These are phyloP conservation scores for Hanseniaspora vineae DNA, from an alignment of 805 yeast genomes.

Conservation along the genomic window DNA sequence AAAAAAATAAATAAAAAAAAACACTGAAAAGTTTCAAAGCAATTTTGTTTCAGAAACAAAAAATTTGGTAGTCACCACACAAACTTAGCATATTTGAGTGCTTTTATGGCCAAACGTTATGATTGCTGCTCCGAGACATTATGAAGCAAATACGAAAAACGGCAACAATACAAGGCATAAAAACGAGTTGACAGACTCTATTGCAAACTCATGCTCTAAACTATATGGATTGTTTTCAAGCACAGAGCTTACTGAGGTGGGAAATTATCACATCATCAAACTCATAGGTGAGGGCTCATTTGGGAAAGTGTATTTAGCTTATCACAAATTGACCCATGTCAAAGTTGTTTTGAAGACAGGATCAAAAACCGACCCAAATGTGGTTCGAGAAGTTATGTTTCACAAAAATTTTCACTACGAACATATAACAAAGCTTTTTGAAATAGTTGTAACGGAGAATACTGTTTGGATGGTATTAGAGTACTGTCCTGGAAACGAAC, in stretches of 20 bases:
- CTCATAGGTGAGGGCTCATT: conserved; percentile 88
- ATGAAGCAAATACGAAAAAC: too few relatives aligned
- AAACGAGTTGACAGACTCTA: conserved; percentile 22
- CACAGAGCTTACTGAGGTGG: conserved; percentile 49
- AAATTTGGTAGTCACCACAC: too few relatives aligned
- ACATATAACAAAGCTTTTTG: conserved; percentile 73
- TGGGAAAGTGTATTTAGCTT: conserved; percentile 82
- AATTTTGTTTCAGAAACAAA: too few relatives aligned
- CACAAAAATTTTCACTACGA: conserved; percentile 76
- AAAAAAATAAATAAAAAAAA: too few relatives aligned
- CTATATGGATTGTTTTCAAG: conserved; percentile 37
- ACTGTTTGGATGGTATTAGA: conserved; percentile 81
- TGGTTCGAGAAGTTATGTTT: conserved; percentile 82
- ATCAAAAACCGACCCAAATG: conserved; percentile 61
- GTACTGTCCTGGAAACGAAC: conserved; percentile 72
- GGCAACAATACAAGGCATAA: conserved; percentile 12
- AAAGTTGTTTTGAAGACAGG: conserved; percentile 81
- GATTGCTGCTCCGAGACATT: too few relatives aligned
- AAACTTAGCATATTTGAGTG: too few relatives aligned
- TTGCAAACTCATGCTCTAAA: conserved; percentile 54
- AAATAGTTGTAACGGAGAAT: conserved; percentile 68
- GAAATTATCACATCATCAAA: conserved; percentile 60
- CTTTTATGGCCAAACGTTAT: too few relatives aligned
- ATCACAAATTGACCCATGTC: conserved; percentile 59
- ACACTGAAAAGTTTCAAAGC: too few relatives aligned